A percentile compares a stretch with the other conserved stretches of the same genome.
phyloP scores from a whole-genome alignment of 805 yeast species.

The Zygotorulaspora sp. region DNA sequence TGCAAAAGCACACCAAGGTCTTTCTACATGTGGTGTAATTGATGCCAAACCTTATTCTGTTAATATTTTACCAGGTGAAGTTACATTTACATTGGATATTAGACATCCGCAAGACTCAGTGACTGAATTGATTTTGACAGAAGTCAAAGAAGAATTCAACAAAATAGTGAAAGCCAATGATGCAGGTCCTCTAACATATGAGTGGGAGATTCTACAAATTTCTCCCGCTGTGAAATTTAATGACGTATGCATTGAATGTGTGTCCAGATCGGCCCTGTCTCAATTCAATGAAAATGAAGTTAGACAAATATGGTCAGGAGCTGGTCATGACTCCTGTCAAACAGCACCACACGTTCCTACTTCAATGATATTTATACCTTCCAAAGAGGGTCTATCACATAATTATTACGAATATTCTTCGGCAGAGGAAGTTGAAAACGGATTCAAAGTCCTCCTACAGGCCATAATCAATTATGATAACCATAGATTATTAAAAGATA shows the following conservation, averaged over 20 bases:
- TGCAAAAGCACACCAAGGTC: conserved; percentile 48
- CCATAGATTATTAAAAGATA: conserved; percentile 21
- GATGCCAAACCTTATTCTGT: conserved; percentile 55
- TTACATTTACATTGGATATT: conserved; percentile 55
- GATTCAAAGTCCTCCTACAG: conserved; percentile 52
- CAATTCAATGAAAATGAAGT: conserved; percentile 44
- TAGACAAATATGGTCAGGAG: conserved; percentile 56
- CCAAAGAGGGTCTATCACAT: conserved; percentile 62
- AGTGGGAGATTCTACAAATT: conserved; percentile 42
- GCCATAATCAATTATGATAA: conserved; percentile 43
- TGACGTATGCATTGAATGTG: conserved; percentile 47
- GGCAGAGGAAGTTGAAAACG: conserved; percentile 60
- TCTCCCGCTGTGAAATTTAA: conserved; percentile 58
- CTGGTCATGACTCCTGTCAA: conserved; percentile 70
- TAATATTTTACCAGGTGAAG: conserved; percentile 63
- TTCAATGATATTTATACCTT: conserved; percentile 70
- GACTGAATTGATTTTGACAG: conserved; percentile 37
- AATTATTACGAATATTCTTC: conserved; percentile 62
- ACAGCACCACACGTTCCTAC: conserved; percentile 57
- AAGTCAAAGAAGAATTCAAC: conserved; percentile 38
- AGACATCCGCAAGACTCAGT: conserved; percentile 50
- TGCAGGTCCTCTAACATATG: conserved; percentile 36
- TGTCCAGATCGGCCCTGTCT: conserved; percentile 48
- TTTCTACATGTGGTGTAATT: conserved; percentile 56
- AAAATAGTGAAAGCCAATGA: conserved; percentile 35